Base-by-base conservation (phyloP, 106 monocot genomes). In the Triglochin maritima region DNA sequence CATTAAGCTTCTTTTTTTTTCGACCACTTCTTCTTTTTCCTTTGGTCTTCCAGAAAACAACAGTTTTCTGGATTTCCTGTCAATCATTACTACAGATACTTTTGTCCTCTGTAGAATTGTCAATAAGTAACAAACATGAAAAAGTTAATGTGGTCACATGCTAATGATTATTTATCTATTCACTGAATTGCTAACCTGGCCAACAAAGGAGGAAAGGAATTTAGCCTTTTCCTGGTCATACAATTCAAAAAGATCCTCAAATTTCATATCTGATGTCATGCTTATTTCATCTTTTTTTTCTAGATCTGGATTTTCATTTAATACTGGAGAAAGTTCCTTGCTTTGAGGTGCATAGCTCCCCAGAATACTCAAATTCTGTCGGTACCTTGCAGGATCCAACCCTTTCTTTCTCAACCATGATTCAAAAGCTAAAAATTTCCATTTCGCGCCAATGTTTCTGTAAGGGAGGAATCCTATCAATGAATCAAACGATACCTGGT, bases 391-490 rank as follows among this genome's bases (percentile, higher is more conserved):
- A 49, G 88, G 87, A 53, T 96, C 80, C 51, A 87, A 67, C 55
- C 91, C 91, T 60, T 88, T 98, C 75, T 76, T 76, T 50, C 85
- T 81, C 63, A 98, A 71, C 96, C 96, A 98, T 46, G 96, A 88
- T 67, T 98, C 91, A 84, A 98, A 91, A 69, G 91, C 87, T 72
- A 84, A 78, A 74, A 84, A 98, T 80, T 88, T 91, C 88, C 88
- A 98, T 65, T 79, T 91, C 44, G 86, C 65, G 67, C 88, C 75
- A 74, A 98, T 71, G 79, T 91, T 98, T 72, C 80, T 75, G 74
- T 91, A 98, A 46, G 96, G 96, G 53, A 98, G 71, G 73, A 88
- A 91, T 41, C 96, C 96, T 67, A 88, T 78, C 69, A 98, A 57
- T 15, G 91, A 86, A 6, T 82, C 91, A 81, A 88, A 86, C 54